Conservation (phyloP, 176 grass and related monocot species). For the Melocanna baccifera region DNA sequence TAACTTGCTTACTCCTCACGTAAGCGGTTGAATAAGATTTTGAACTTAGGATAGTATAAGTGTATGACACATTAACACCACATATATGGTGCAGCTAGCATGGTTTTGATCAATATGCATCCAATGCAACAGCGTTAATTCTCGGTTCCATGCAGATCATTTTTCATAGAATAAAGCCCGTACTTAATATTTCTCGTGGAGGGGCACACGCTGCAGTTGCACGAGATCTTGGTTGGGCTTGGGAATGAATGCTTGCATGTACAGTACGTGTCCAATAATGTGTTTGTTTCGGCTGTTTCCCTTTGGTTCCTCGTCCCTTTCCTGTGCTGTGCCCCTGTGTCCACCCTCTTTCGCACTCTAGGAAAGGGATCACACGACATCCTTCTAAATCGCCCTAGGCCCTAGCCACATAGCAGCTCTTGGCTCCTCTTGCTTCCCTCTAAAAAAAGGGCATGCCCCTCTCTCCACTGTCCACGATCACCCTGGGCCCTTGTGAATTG, state of each 20-base stretch:
- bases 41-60: background rate
- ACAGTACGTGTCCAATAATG: slow-evolving; percentile 5
- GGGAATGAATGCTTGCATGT: slow-evolving; percentile 34
- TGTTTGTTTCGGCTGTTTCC: slow-evolving; percentile 25
- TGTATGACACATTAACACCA: background rate
- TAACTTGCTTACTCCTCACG: background rate
- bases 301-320: slow-evolving; percentile 22
- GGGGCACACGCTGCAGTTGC: slow-evolving; percentile 16
- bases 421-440: slow-evolving; percentile 32
- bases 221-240: slow-evolving; percentile 22
- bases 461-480: slow-evolving; percentile 48
- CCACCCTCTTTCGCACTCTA: background rate
- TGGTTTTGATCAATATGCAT: background rate
- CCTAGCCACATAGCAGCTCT: slow-evolving; percentile 37
- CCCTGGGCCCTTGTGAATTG: slow-evolving; percentile 54
- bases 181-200: background rate
- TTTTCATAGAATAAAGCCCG: background rate
- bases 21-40: background rate
- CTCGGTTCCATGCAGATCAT: slow-evolving; percentile 11
- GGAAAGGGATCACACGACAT: slow-evolving; percentile 33
- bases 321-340: slow-evolving; percentile 31
- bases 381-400: slow-evolving; percentile 33
- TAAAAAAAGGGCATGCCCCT: slow-evolving; percentile 51
- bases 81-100: background rate
- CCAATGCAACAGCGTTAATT: background rate